Conservation (phyloP, 2,329 filamentous ascomycete species). For the Saccharata proteae region DNA sequence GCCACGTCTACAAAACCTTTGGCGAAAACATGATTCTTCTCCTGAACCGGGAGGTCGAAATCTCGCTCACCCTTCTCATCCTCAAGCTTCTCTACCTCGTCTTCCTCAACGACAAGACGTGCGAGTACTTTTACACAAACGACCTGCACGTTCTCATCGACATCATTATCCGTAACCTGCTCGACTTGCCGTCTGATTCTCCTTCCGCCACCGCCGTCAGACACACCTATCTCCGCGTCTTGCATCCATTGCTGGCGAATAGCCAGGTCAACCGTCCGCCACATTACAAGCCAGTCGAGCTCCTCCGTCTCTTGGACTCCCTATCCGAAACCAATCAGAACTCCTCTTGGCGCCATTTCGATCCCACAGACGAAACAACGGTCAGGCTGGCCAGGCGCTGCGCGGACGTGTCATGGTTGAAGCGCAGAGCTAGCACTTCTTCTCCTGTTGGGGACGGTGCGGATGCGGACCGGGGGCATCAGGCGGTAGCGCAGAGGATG, state of each 20-base stretch:
- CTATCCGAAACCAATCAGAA: slow-evolving; percentile 47
- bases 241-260: slow-evolving; percentile 81
- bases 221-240: slow-evolving; percentile 87
- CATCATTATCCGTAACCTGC: slow-evolving; percentile 91
- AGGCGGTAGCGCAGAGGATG: slow-evolving; percentile 24
- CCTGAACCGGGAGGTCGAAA: slow-evolving; percentile 86
- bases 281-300: slow-evolving; percentile 83
- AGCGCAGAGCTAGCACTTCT: slow-evolving; percentile 10
- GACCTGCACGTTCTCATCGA: slow-evolving; percentile 89
- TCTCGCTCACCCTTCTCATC: slow-evolving; percentile 88
- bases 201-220: slow-evolving; percentile 44
- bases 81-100: slow-evolving; percentile 90
- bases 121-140: slow-evolving; percentile 98
- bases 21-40: slow-evolving; percentile 95
- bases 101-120: slow-evolving; percentile 82
- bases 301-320: slow-evolving; percentile 62
- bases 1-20: slow-evolving; percentile 78
- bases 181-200: slow-evolving; percentile 80
- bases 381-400: slow-evolving; percentile 66
- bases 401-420: slow-evolving; percentile 57
- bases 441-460: not conserved
- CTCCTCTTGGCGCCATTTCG: slow-evolving; percentile 50
- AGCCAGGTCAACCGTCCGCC: slow-evolving; percentile 79
- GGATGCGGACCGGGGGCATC: slow-evolving; percentile 18
- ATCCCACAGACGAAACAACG: slow-evolving; percentile 69